These are phyloP conservation scores for Gardenia jasminoides DNA, from an alignment of 257 asterid genomes.

Conservation along the genomic window DNA sequence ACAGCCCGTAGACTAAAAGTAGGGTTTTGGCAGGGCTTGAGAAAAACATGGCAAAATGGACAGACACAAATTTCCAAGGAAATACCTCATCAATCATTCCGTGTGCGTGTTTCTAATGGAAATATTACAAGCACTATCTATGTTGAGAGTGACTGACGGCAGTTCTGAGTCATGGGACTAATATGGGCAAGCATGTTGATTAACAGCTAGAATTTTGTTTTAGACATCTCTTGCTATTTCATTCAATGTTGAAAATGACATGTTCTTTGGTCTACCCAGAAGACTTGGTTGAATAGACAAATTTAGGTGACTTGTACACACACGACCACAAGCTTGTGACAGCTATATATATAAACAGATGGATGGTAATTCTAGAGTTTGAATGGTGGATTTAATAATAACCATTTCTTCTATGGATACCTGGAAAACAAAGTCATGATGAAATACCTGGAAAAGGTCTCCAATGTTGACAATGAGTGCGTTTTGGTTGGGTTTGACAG, in stretches of 20 bases:
- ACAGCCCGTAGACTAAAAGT: background rate
- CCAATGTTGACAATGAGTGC: slow-evolving; percentile 84
- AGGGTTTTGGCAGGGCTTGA: background rate
- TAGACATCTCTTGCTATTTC: background rate
- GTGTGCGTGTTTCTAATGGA: slow-evolving; percentile 4
- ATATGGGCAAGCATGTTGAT: background rate
- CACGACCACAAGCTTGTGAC: no score
- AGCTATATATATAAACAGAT: no score
- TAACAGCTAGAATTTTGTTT: slow-evolving; percentile 1
- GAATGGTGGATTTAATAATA: no score
- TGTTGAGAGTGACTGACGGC: slow-evolving; percentile 1
- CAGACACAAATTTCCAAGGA: background rate
- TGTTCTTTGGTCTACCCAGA: background rate
- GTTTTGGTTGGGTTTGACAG: slow-evolving; percentile 55
- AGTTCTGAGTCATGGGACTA: background rate
- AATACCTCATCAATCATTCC: background rate
- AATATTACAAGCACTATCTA: background rate
- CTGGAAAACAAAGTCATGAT: no score
- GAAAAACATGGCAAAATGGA: background rate
- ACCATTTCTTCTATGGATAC: no score
- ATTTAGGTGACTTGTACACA: no score
- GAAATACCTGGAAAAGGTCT: slow-evolving; percentile 83
- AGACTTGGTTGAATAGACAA: background rate
- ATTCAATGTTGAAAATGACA: slow-evolving; percentile 1
- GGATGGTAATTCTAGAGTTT: no score